phyloP scores from a whole-genome alignment of 2,329 filamentous ascomycete genomes.

The Fusarium brevicatenulatum region DNA sequence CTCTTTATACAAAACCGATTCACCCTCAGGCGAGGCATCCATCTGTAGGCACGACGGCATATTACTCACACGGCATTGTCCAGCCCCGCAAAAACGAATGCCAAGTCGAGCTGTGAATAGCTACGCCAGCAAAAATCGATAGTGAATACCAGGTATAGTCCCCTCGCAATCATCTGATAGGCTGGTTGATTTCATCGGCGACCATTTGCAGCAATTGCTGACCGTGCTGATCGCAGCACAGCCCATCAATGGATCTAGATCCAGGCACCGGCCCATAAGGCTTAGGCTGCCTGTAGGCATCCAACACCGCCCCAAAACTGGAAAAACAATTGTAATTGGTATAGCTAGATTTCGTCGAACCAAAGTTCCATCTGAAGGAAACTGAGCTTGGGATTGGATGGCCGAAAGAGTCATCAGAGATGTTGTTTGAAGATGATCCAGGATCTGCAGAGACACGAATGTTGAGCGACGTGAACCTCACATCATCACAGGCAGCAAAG shows the following conservation, averaged over 20 bases:
- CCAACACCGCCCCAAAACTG: neutral
- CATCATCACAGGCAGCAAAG: neutral
- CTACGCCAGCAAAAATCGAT: neutral
- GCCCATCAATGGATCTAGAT: constrained; percentile 13
- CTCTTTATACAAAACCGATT: constrained; percentile 17
- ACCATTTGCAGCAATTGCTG: neutral
- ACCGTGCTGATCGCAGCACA: constrained; percentile 4
- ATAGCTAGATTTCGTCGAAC: neutral
- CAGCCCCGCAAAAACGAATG: neutral
- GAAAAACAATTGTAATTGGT: neutral
- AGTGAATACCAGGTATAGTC: no score
- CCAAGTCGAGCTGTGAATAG: neutral
- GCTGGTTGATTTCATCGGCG: neutral
- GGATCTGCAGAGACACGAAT: neutral
- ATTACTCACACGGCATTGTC: constrained; percentile 30
- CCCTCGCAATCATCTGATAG: neutral
- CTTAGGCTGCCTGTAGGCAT: constrained; percentile 8
- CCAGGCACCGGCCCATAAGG: constrained; percentile 18
- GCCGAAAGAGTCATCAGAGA: constrained; percentile 2
- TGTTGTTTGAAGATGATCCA: neutral
- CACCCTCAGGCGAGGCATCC: neutral
- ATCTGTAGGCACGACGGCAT: constrained; percentile 9
- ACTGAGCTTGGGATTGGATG: neutral
- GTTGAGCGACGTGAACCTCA: neutral
- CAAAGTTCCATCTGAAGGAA: neutral